Evolutionary conservation across 2,329 filamentous ascomycete genomes (phyloP), one percentile per base, ranked within the genome.

Genomic region (Pseudogymnoascus sp.): DNA sequence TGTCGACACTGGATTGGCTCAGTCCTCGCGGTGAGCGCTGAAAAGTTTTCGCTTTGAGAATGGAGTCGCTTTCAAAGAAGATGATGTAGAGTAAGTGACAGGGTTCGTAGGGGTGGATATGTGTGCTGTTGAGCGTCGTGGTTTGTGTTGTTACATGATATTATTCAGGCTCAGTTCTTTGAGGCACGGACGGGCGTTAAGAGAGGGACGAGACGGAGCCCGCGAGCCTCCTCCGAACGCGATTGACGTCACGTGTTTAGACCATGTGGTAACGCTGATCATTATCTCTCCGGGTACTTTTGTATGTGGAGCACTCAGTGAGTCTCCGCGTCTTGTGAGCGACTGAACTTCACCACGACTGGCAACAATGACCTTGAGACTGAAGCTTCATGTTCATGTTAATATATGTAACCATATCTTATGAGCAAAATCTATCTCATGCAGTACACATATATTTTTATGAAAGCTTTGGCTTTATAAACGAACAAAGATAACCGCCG

Each of bases 71-170:
- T 56, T 33, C 50, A 56, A 56, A 56, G 17, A 17, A 56, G 50
- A 35, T 10, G 50, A 15, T 33, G 11, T 56, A 35, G 50, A 56
- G 50, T 33, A 56, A 15, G 50, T 13, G n/a, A 35, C 29, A 15
- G 50, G n/a, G 50, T 33, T 33, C 9, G 50, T 21, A 56, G 29
- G 17, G 29, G 29, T 33, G 50, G 29, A 21, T 56, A 56, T 35
- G 29, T 13, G 50, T 56, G 50, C 7, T 33, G 29, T 56, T 56
- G 50, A 56, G 50, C 50, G 50, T 33, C 3, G 50, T 56, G n/a
- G 50, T 56, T 56, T 56, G 50, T 56, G 29, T 56, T 56, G 50
- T 56, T 56, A 35, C 50, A 56, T 56, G 50, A 56, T 56, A 56
- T 56, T 56, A 56, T 35, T 56, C 50, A 56, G 29, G 50, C 50